A percentile compares a stretch with the other conserved stretches of the same genome.
Evolutionary conservation across 1,139 yeast species (phyloP).

Genomic region (Wickerhamiella pararugosa): DNA sequence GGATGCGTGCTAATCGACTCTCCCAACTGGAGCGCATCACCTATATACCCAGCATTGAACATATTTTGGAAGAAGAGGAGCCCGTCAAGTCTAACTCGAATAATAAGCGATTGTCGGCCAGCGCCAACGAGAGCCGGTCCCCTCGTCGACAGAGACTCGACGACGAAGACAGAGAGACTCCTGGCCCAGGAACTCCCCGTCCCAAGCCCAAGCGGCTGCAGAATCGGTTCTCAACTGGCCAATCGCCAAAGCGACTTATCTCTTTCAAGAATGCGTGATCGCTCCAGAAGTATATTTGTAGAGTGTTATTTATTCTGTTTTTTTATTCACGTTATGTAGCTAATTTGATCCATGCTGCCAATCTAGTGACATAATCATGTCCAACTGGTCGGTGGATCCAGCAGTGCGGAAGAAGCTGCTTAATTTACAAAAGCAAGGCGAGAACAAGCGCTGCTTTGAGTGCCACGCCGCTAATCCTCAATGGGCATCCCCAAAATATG

Average conservation of each 20-base stretch:
- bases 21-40: not conserved
- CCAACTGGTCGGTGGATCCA: slow-evolving; percentile 10
- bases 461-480: slow-evolving; percentile 91
- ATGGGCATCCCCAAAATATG: slow-evolving; percentile 96
- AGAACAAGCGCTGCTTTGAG: slow-evolving; percentile 55
- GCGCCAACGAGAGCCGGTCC: not conserved
- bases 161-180: not conserved
- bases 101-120: not conserved
- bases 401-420: slow-evolving; percentile 32
- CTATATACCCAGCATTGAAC: not conserved
- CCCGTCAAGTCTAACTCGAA: not conserved
- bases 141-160: not conserved
- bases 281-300: no score
- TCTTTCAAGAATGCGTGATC: not conserved
- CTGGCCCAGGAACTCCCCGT: slow-evolving; percentile 6
- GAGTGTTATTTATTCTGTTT: no score
- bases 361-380: slow-evolving; percentile 1
- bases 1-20: not conserved
- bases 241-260: slow-evolving; percentile 3
- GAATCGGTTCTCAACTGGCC: slow-evolving; percentile 1
- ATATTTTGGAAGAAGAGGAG: slow-evolving; percentile 1
- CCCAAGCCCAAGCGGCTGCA: slow-evolving; percentile 3
- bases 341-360: not conserved
- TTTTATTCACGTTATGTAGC: no score
- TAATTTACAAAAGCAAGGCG: slow-evolving; percentile 64